These are phyloP conservation scores for Coemansia sp. DNA, from an alignment of 192 early-diverging fungal genomes.

Conservation along the genomic window DNA sequence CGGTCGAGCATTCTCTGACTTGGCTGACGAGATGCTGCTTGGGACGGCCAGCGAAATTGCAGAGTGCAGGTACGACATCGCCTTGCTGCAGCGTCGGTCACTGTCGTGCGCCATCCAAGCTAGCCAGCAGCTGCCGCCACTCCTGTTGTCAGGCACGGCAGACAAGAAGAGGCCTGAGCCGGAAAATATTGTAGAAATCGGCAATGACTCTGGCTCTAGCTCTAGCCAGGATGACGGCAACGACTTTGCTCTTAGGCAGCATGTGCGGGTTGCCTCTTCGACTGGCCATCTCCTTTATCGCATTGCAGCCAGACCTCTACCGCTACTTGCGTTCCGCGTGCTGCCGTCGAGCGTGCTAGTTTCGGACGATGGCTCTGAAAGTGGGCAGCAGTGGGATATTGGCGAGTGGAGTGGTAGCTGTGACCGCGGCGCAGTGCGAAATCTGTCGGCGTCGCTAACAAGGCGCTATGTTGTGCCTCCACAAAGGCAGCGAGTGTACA, in stretches of 20 bases:
- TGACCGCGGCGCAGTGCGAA: neutral
- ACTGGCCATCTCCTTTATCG: slow-evolving; percentile 34
- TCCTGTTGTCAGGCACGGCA: neutral
- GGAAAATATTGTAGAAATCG: neutral
- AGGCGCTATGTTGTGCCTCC: slow-evolving; percentile 29
- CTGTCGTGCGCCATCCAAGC: slow-evolving; percentile 42
- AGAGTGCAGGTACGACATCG: slow-evolving; percentile 33
- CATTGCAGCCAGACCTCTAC: slow-evolving; percentile 35
- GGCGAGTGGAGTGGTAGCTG: slow-evolving; percentile 27
- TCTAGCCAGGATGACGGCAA: neutral
- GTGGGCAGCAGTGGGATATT: slow-evolving; percentile 35
- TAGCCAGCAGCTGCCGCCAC: slow-evolving; percentile 28
- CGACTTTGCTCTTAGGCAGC: slow-evolving; percentile 11
- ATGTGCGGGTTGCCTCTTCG: slow-evolving; percentile 23
- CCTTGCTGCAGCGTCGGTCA: slow-evolving; percentile 36
- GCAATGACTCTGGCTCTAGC: neutral
- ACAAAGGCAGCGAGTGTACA: slow-evolving; percentile 15
- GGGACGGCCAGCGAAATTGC: slow-evolving; percentile 42
- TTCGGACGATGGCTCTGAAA: slow-evolving; percentile 20
- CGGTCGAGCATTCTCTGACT: slow-evolving; percentile 41
- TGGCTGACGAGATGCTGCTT: slow-evolving; percentile 49
- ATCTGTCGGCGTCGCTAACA: slow-evolving; percentile 20
- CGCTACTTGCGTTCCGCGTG: slow-evolving; percentile 33
- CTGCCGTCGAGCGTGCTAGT: slow-evolving; percentile 42
- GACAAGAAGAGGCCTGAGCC: neutral